Percentiles rank a stretch among this genome's conserved stretches.
Evolutionary conservation across 164 flowering plant genomes (phyloP).

Genomic region (Vitis rupestris): DNA sequence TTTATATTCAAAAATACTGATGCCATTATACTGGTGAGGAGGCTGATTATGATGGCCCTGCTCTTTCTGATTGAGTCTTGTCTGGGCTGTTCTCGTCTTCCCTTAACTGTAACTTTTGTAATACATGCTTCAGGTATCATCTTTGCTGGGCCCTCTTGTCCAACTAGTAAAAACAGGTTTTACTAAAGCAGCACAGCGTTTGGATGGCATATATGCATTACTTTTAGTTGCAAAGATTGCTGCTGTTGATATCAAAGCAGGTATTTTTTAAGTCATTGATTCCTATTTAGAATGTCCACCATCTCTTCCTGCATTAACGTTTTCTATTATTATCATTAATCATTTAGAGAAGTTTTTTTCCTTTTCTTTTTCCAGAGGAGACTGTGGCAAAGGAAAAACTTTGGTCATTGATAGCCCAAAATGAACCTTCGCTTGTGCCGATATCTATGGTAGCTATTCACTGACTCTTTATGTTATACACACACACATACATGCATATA

Average conservation of each 20-base stretch:
- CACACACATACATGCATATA: too few relatives aligned
- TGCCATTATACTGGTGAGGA: constrained; percentile 48
- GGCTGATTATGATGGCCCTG: neutral
- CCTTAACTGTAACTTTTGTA: neutral
- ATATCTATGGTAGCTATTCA: constrained; percentile 57
- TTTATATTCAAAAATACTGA: constrained; percentile 64
- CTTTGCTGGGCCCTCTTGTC: constrained; percentile 74
- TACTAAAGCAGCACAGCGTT: constrained; percentile 82
- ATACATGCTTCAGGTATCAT: constrained; percentile 51
- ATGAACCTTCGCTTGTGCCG: constrained; percentile 79
- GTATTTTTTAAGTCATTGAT: constrained; percentile 24
- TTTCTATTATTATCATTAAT: neutral
- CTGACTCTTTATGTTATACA: neutral
- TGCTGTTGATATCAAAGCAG: constrained; percentile 80
- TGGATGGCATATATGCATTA: constrained; percentile 93
- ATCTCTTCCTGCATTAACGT: neutral
- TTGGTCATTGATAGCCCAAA: constrained; percentile 80
- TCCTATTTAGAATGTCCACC: neutral
- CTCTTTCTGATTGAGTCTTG: neutral
- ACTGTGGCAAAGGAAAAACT: constrained; percentile 74
- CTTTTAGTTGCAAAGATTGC: constrained; percentile 66
- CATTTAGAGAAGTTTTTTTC: neutral
- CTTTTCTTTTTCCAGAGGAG: constrained; percentile 56
- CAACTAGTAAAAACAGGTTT: constrained; percentile 91
- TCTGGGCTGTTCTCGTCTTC: constrained; percentile 6